Conservation (phyloP, 805 yeast genomes). For the Brettanomyces naardenensis region DNA sequence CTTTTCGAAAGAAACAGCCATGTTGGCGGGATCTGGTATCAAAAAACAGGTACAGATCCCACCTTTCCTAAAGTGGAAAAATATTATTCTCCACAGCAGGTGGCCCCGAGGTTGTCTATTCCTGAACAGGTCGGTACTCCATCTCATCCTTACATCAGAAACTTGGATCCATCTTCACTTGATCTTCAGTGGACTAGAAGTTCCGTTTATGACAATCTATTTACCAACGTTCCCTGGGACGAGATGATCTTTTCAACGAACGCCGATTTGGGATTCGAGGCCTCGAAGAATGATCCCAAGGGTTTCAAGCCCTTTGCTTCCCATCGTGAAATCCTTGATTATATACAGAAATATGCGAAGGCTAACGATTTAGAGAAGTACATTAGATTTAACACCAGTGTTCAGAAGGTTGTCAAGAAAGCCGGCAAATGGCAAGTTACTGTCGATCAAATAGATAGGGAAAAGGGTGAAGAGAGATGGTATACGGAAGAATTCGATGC, state of each 20-base stretch:
- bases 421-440: slow-evolving; percentile 27
- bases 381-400: slow-evolving; percentile 28
- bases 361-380: slow-evolving; percentile 22
- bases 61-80: slow-evolving; percentile 12
- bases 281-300: slow-evolving; percentile 3
- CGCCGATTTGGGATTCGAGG: slow-evolving; percentile 15
- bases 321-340: slow-evolving; percentile 13
- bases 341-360: slow-evolving; percentile 17
- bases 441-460: slow-evolving; percentile 10
- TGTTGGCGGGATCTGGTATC: slow-evolving; percentile 36
- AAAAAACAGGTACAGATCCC: slow-evolving; percentile 12
- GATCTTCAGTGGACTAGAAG: slow-evolving; percentile 11
- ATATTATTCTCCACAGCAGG: slow-evolving; percentile 8
- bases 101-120: slow-evolving; percentile 7
- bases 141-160: background rate
- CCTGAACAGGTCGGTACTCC: slow-evolving; percentile 2
- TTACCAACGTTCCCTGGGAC: slow-evolving; percentile 33
- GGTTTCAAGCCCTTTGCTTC: slow-evolving; percentile 15
- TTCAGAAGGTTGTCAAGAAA: slow-evolving; percentile 20
- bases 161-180: background rate
- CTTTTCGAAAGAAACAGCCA: slow-evolving; percentile 31
- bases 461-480: slow-evolving; percentile 30
- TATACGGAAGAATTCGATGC: slow-evolving; percentile 35
- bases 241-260: slow-evolving; percentile 32
- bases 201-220: slow-evolving; percentile 26